These are phyloP conservation scores for Clonostachys chloroleuca DNA, from an alignment of 2,329 filamentous ascomycete species.

Conservation along the genomic window DNA sequence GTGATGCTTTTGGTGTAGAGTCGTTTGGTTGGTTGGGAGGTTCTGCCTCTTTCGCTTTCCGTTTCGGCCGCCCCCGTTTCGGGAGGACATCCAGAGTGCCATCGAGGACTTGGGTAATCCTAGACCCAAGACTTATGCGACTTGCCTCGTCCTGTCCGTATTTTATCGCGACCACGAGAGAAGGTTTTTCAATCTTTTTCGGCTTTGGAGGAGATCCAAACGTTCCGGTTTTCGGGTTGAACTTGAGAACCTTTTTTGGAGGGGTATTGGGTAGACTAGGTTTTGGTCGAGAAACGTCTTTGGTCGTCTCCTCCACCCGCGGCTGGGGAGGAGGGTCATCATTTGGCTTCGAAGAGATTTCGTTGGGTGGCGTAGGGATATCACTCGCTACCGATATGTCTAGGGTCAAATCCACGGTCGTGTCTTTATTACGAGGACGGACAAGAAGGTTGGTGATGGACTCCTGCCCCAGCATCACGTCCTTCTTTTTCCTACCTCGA, in stretches of 20 bases:
- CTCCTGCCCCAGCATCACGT: slow-evolving; percentile 4
- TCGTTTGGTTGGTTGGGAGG: no score
- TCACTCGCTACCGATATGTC: no score
- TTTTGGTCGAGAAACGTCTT: no score
- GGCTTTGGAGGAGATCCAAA: slow-evolving; percentile 56
- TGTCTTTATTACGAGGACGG: not conserved
- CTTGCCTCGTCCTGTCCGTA: slow-evolving; percentile 50
- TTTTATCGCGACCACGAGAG: slow-evolving; percentile 46
- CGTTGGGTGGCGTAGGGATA: no score
- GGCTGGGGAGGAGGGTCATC: not conserved
- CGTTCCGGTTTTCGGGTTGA: slow-evolving; percentile 58
- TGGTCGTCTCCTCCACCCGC: no score
- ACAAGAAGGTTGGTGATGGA: slow-evolving; percentile 7
- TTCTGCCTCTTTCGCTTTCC: no score
- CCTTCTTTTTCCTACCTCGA: slow-evolving; percentile 13
- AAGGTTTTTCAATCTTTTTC: slow-evolving; percentile 31
- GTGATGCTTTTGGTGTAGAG: no score
- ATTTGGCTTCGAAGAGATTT: not conserved
- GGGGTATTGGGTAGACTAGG: not conserved
- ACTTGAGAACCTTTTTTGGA: slow-evolving; percentile 44
- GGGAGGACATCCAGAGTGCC: no score
- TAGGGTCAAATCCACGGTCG: no score
- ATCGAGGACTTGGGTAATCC: slow-evolving; percentile 59
- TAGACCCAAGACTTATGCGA: slow-evolving; percentile 46
- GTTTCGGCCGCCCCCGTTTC: no score